These are phyloP conservation scores for Lipomyces sp. DNA, from an alignment of 805 yeast genomes.

Conservation along the genomic window DNA sequence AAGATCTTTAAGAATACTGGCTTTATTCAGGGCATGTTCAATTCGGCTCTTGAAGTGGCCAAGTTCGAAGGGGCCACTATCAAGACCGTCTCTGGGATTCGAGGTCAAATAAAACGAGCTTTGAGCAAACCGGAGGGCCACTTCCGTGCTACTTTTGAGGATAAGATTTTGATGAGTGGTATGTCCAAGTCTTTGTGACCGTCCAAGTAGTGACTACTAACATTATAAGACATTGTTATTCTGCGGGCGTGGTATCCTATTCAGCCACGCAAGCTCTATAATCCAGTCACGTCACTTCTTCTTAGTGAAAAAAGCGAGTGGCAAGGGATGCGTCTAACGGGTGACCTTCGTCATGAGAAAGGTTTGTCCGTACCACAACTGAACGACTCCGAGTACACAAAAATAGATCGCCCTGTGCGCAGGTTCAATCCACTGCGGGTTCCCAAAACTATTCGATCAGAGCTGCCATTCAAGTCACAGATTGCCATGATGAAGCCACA, in stretches of 20 bases:
- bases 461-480: slow-evolving; percentile 91
- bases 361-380: slow-evolving; percentile 66
- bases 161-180: slow-evolving; percentile 78
- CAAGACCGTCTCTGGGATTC: slow-evolving; percentile 93
- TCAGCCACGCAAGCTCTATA: slow-evolving; percentile 84
- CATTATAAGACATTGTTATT: slow-evolving; percentile 70
- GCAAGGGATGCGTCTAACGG: slow-evolving; percentile 96
- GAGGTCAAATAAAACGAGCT: slow-evolving; percentile 97
- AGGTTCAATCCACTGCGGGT: slow-evolving; percentile 86
- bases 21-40: slow-evolving; percentile 94
- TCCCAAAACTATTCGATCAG: slow-evolving; percentile 75
- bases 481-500: slow-evolving; percentile 80
- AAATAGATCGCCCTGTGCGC: slow-evolving; percentile 82
- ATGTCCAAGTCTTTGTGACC: slow-evolving; percentile 5
- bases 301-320: slow-evolving; percentile 79
- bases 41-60: slow-evolving; percentile 90
- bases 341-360: slow-evolving; percentile 82
- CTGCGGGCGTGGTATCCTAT: slow-evolving; percentile 98
- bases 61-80: slow-evolving; percentile 97
- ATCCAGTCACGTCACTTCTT: slow-evolving; percentile 92
- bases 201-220: neutral
- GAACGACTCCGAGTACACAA: slow-evolving; percentile 59
- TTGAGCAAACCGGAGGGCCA: slow-evolving; percentile 92
- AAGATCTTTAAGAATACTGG: slow-evolving; percentile 96
- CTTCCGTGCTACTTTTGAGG: slow-evolving; percentile 96